Base-by-base conservation (phyloP, 2,329 filamentous ascomycete species). In the Dryadomyces sulphureus region DNA sequence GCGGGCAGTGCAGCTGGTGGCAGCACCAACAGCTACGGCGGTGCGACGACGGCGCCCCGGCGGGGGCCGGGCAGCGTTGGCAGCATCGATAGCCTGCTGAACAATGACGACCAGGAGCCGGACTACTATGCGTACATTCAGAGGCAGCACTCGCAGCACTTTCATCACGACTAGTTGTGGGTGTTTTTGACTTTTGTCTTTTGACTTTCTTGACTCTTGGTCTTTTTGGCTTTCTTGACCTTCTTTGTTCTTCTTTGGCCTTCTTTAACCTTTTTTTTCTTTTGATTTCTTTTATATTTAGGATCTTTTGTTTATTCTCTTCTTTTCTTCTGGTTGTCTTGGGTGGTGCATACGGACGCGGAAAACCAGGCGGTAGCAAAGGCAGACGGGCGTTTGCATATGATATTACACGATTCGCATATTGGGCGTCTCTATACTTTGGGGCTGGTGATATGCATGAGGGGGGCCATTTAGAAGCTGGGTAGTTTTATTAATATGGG, bases 11-110 rank as follows among this genome's bases (percentile, higher is more conserved):
- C n/a, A 27, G 38, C 38, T 4, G 21, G 30, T 2, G n/a, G 30
- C 22, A 24, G 20, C 30, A 34, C 11, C 25, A 41, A 17, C 25
- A 7, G 19, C 27, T 12, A 12, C 17, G 19, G 42, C 17, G 35
- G 30, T 40, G 30, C 14, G 20, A 39, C 45, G 24, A 19, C 41
- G 25, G 40, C 7, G 12, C 41, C 36, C 24, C 45, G 38, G 4
- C 43, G 41, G 7, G 41, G 44, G 3, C 44, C 44, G 7, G 38
- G 35, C 34, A 53, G 50, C 27, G 45, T 52, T 16, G 47, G 40
- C 21, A 53, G 52, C 48, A 53, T 53, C n/a, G 47, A 48, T 50
- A 52, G 52, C 17, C 42, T 53, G 41, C 42, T 53, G 7, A 53
- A 53, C 21, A 45, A 42, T 38, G 45, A 36, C 22, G 48, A 52